Evolutionary conservation across 371 early-diverging fungal genomes (phyloP), one percentile per base, ranked within the genome.

Genomic region (Gilbertella persicaria): DNA sequence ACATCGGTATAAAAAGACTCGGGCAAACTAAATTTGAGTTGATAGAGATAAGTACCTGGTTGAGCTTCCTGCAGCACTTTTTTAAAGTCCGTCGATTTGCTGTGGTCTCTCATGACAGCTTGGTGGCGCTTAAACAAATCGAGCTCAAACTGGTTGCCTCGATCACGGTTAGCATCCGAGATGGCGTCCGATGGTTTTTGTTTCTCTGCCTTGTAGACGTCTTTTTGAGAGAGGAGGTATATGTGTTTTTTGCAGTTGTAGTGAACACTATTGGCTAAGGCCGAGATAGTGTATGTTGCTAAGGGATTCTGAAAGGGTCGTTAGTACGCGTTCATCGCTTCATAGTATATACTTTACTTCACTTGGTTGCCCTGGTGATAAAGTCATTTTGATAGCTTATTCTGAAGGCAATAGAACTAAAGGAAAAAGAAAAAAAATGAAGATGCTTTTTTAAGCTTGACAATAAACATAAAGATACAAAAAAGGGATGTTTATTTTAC

Each of bases 1-100:
- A 71, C 45, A 8, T 63, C 61, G 6, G 42, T 51, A 52, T 79
- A 79, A 50, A 76, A 75, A 4, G 45, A 50, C 9, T 55, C 46
- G 5, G 78, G 79, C 5, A 82, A 44, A 1, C 57, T 47, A 16
- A 71, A 71, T 5, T 56, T 49, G 5, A 79, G 66, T 33, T 79
- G 82, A 24, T 74, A 82, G 2, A 82, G 58, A 10, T 71, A 69
- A 0, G 67, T 65, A 4, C 72, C 75, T 1, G 60, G 48, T 7
- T 67, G 41, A 0, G 68, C 69, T 6, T 71, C 58, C 6, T 60
- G 67, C 0, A 81, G 53, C 0, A 67, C 64, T 25, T 62, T 53
- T 50, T 51, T 72, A 16, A 67, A 65, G 12, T 69, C 71, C 13
- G 39, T 43, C 0, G 70, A 64, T 0, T 66, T 24, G 4, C 71